Conservation (phyloP, 73 alveolate genomes). For the Tetrahymena malaccensis region DNA sequence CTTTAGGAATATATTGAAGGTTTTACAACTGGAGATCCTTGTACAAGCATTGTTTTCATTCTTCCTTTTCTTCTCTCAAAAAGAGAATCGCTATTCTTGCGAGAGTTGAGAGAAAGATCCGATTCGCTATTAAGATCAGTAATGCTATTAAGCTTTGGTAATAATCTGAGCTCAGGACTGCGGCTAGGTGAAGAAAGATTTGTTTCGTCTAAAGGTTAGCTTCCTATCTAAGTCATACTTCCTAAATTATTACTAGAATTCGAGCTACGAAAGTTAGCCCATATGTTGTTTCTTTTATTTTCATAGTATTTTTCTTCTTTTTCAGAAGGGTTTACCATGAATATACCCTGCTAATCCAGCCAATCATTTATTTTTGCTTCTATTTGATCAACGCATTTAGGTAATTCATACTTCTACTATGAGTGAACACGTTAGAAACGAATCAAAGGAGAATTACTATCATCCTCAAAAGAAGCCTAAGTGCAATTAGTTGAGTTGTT, state of each 20-base stretch:
- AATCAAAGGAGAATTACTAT: background rate
- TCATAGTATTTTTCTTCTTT: background rate
- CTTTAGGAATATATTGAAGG: background rate
- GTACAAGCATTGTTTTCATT: background rate
- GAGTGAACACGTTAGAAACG: background rate
- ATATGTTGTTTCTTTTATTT: background rate
- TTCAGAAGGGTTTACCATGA: background rate
- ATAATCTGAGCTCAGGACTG: background rate
- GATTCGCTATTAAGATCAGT: background rate
- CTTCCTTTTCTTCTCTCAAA: background rate
- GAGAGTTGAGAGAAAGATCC: background rate
- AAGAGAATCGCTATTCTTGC: background rate
- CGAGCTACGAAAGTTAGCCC: background rate
- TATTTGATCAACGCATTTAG: background rate
- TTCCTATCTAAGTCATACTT: background rate
- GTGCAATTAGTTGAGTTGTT: background rate
- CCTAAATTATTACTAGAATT: background rate
- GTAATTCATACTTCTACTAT: background rate
- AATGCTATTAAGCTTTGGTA: background rate
- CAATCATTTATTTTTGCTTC: background rate
- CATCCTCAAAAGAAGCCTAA: background rate
- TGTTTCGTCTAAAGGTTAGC: background rate
- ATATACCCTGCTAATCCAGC: background rate
- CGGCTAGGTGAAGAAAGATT: background rate
- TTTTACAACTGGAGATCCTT: background rate